A percentile compares a stretch with the other conserved stretches of the same genome.
Conservation (phyloP, 2,329 filamentous ascomycete genomes). For the Blumeriella jaapii region DNA sequence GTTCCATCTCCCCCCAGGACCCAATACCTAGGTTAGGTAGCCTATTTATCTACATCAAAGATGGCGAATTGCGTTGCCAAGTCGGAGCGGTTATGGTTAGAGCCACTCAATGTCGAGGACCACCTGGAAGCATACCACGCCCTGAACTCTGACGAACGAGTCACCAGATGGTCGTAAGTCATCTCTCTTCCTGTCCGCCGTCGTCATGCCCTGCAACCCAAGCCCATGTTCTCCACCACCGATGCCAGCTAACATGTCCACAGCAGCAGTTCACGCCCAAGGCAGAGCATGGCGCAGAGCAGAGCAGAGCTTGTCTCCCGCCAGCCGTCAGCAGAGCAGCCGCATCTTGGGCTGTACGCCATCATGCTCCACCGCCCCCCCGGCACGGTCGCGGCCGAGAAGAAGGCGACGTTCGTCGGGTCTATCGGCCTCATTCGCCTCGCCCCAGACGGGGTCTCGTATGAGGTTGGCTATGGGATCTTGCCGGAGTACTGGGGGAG, state of each 20-base stretch:
- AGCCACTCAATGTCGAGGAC: constrained; percentile 12
- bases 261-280: constrained; percentile 1
- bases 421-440: constrained; percentile 8
- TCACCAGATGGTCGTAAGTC: constrained; percentile 13
- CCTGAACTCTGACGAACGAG: constrained; percentile 7
- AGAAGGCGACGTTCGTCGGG: constrained; percentile 8
- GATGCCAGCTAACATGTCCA: not conserved
- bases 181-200: not conserved
- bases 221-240: not conserved
- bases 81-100: constrained; percentile 16
- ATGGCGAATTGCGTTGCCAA: constrained; percentile 13
- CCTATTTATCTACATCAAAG: no score
- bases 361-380: constrained; percentile 13
- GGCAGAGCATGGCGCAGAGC: constrained; percentile 1
- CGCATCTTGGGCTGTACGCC: constrained; percentile 17
- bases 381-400: not conserved
- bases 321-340: constrained; percentile 6
- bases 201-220: not conserved
- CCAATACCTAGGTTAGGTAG: not conserved
- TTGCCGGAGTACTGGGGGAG: constrained; percentile 11
- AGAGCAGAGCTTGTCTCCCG: constrained; percentile 5
- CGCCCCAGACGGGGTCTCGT: constrained; percentile 2
- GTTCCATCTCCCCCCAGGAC: not conserved
- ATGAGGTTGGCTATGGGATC: constrained; percentile 11
- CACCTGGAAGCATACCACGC: constrained; percentile 16